Evolutionary conservation across 1,284 basidiomycete species (phyloP), one percentile per base, ranked within the genome.

Genomic region (Athelia sp.): DNA sequence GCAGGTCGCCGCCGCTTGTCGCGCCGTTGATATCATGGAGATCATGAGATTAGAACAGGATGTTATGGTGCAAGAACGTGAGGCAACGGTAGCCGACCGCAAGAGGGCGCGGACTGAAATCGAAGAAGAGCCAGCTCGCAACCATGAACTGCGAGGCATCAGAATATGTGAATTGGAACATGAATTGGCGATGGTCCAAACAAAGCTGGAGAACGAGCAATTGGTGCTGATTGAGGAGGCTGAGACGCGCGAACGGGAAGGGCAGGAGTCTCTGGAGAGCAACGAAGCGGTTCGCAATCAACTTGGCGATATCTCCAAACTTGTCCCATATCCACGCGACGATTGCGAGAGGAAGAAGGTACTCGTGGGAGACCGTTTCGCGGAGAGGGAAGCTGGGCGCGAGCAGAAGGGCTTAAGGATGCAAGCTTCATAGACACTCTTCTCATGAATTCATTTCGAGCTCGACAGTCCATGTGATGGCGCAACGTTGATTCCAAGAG

Each of bases 251-350:
- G 83, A 85, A 56, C 70, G 70, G 23, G 81, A 84, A 54, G 67
- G 76, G 15, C 67, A 68, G 47, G 83, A 82, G 48, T 68, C 71
- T 31, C 58, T 70, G 24, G 81, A 86, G 49, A 75, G 82, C 10
- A 79, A 82, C 54, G 78, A 82, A 11, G 72, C 68, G 9, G 63
- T 85, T 43, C 72, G 78, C 19, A 69, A 63, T 40, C 87, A 89
- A 54, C 64, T 88, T 18, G 65, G 62, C 2, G 85, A 89, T 52
- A 77, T 89, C 56, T 82, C 85, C 1, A 81, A 82, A 52, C 62
- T 88, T 32, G 72, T 87, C 10, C 79, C 82, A 52, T 77, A 81
- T 50, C 82, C 85, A 52, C 71, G 76, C 1, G 75, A 81, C 21
- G 70, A 75, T 47, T 71, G 73, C 32, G 74, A 77, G 35, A 67